These are phyloP conservation scores for Talaromyces sp. DNA, from an alignment of 2,329 filamentous ascomycete species.

Conservation along the genomic window DNA sequence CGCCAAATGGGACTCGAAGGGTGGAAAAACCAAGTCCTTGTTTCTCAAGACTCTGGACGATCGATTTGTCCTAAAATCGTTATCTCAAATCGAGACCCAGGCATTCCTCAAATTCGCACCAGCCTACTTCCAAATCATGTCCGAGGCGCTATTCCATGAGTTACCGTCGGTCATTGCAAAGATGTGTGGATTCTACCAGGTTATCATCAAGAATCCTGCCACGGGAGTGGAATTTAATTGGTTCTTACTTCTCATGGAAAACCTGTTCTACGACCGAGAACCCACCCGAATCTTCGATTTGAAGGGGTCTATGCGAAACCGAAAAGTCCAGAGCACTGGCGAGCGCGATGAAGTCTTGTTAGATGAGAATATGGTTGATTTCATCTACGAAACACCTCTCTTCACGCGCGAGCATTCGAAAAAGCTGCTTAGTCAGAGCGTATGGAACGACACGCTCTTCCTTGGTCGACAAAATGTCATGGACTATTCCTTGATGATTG, in stretches of 20 bases:
- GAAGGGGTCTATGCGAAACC: constrained; percentile 97
- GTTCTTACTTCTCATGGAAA: constrained; percentile 93
- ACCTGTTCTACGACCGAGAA: constrained; percentile 90
- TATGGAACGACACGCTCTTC: constrained; percentile 98
- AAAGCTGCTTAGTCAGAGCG: constrained; percentile 81
- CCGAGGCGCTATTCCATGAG: constrained; percentile 90
- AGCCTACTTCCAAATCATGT: constrained; percentile 96
- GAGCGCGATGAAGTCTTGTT: constrained; percentile 94
- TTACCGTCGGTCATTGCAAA: constrained; percentile 96
- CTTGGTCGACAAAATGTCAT: constrained; percentile 93
- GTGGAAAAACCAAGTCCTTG: constrained; percentile 94
- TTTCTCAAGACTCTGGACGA: constrained; percentile 97
- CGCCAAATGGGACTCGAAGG: constrained; percentile 96
- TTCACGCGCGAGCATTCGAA: constrained; percentile 96
- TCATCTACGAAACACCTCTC: constrained; percentile 93
- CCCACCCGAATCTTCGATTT: constrained; percentile 90
- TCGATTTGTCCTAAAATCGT: constrained; percentile 83
- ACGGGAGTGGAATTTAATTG: constrained; percentile 93
- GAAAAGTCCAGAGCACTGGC: constrained; percentile 91
- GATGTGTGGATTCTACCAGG: constrained; percentile 97
- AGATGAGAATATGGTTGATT: constrained; percentile 98
- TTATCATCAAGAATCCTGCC: constrained; percentile 89
- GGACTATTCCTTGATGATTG: constrained; percentile 99
- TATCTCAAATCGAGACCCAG: constrained; percentile 85
- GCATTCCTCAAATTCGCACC: constrained; percentile 94